phyloP scores from a whole-genome alignment of 1,284 basidiomycete genomes.

The Apiotrichum domesticum region DNA sequence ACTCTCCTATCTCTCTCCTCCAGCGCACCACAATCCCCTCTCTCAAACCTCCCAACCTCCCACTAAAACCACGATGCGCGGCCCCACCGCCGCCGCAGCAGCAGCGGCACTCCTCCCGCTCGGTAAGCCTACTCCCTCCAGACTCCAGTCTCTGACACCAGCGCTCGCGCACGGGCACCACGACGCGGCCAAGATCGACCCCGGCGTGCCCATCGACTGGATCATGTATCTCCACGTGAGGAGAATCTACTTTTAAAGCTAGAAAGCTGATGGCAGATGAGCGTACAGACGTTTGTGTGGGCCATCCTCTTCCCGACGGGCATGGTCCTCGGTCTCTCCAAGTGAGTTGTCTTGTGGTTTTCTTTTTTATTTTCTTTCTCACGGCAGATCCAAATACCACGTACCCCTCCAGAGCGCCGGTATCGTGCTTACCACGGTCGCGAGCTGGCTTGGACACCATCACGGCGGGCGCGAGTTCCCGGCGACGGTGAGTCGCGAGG shows the following conservation, averaged over 20 bases:
- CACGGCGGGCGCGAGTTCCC: constrained; percentile 70
- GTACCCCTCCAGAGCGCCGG: constrained; percentile 72
- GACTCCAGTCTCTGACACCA: constrained; percentile 4
- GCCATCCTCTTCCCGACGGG: constrained; percentile 75
- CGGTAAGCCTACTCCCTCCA: neutral
- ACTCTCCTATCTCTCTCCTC: no score
- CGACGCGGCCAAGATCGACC: constrained; percentile 60
- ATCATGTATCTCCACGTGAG: constrained; percentile 66
- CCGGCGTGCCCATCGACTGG: constrained; percentile 63
- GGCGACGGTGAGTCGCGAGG: constrained; percentile 49
- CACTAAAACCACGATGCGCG: no score
- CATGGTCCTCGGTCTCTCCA: constrained; percentile 75
- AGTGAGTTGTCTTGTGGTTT: constrained; percentile 48
- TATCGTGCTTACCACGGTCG: constrained; percentile 62
- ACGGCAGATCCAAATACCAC: constrained; percentile 60
- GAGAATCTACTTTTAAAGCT: neutral
- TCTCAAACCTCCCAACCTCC: no score
- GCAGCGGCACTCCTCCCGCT: neutral
- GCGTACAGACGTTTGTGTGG: constrained; percentile 69
- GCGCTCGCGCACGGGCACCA: constrained; percentile 51
- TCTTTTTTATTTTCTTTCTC: neutral
- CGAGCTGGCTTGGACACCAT: constrained; percentile 71
- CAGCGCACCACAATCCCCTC: no score
- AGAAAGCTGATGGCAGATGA: constrained; percentile 48
- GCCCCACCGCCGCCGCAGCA: no score